Conservation (phyloP, 2,329 filamentous ascomycete species). For the Ciborinia camelliae region DNA sequence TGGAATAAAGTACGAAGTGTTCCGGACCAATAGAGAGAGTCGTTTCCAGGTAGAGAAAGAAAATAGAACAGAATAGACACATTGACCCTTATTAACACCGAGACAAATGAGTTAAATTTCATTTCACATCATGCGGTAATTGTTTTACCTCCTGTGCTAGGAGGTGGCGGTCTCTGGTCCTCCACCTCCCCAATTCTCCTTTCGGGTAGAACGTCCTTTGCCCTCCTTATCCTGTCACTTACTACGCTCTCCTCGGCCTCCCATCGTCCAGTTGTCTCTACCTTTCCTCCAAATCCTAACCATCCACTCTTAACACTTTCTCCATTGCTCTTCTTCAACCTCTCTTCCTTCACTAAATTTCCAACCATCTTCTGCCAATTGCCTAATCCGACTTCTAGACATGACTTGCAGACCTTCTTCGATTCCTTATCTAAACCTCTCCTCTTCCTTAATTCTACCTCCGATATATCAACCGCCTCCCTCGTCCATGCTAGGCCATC, state of each 20-base stretch:
- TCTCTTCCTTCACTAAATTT: constrained; percentile 48
- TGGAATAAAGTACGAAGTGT: neutral
- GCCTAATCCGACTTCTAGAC: constrained; percentile 68
- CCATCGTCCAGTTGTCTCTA: constrained; percentile 36
- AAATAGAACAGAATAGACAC: neutral
- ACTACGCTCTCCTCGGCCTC: constrained; percentile 38
- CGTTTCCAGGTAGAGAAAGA: neutral
- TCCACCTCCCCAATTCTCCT: constrained; percentile 12
- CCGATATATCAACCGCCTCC: constrained; percentile 78
- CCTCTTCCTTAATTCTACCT: constrained; percentile 56
- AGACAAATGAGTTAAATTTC: neutral
- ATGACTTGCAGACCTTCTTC: constrained; percentile 67
- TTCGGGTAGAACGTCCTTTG: constrained; percentile 23
- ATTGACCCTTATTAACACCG: neutral
- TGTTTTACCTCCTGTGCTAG: neutral
- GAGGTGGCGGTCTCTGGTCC: constrained; percentile 8
- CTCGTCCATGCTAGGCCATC: constrained; percentile 86
- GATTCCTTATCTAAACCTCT: constrained; percentile 37
- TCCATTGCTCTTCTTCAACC: constrained; percentile 25
- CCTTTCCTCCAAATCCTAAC: constrained; percentile 32
- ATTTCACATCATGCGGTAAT: neutral
- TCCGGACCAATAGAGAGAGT: neutral
- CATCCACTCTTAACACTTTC: constrained; percentile 25
- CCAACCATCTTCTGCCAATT: constrained; percentile 84
- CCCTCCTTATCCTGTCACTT: constrained; percentile 33